phyloP scores from a whole-genome alignment of 371 early-diverging fungal species.

The Dinochytrium kinnereticum region DNA sequence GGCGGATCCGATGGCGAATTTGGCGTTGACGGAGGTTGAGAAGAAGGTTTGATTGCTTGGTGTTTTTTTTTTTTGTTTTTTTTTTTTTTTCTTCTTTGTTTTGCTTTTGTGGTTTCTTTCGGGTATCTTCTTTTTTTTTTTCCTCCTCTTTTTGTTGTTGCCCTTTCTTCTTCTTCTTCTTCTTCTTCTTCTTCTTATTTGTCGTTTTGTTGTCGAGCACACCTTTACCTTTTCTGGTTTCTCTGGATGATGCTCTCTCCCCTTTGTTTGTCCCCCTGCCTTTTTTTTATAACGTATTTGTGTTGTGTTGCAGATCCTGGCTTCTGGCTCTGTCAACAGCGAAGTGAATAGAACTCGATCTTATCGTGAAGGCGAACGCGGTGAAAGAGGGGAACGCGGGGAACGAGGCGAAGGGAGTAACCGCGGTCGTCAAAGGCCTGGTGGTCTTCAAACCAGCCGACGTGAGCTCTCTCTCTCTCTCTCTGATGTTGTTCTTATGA shows the following conservation, averaged over 20 bases:
- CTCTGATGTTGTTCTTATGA: too few relatives aligned
- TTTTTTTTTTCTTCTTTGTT: background rate
- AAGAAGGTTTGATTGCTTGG: conserved; percentile 41
- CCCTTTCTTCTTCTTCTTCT: background rate
- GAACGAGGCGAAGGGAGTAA: conserved; percentile 5
- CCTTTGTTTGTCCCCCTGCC: background rate
- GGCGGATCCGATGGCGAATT: conserved; percentile 50
- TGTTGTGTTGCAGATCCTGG: conserved; percentile 6
- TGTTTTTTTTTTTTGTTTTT: background rate
- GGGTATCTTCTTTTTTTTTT: background rate
- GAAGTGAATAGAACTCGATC: background rate
- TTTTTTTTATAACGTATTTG: background rate
- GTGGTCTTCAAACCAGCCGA: background rate
- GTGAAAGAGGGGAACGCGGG: conserved; percentile 1
- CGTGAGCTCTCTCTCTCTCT: too few relatives aligned
- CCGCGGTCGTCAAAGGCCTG: background rate
- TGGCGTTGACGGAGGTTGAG: conserved; percentile 52
- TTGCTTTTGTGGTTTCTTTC: background rate
- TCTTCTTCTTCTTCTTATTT: too few relatives aligned
- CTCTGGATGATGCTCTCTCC: background rate
- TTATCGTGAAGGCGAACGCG: background rate
- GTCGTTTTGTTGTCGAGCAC: too few relatives aligned
- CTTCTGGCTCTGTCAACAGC: conserved; percentile 17
- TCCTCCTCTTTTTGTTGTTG: background rate
- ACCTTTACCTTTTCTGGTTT: background rate